These are phyloP conservation scores for Tetradesmus lagerheimii DNA, from an alignment of 139 green algal genomes.

Conservation along the genomic window DNA sequence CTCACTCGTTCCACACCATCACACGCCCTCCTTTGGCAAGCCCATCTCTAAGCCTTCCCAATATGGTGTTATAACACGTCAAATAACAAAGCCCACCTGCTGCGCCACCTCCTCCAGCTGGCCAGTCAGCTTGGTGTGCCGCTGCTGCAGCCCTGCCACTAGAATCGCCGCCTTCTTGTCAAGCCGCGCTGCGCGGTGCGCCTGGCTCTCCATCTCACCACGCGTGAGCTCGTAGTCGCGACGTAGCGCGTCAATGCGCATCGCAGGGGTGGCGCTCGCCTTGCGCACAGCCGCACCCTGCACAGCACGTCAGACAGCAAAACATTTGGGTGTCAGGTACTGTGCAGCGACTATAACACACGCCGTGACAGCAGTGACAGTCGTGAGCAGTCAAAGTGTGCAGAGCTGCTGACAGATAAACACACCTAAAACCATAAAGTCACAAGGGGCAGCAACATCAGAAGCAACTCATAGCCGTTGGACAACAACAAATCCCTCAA, in stretches of 20 bases:
- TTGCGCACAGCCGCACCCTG: conserved; percentile 57
- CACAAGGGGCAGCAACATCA: too few species aligned
- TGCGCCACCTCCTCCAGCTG: conserved; percentile 54
- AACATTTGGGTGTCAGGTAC: too few species aligned
- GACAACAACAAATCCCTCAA: too few species aligned
- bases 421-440: too few species aligned
- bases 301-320: not conserved
- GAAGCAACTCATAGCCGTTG: too few species aligned
- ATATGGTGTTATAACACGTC: not conserved
- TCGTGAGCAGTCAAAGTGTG: not conserved
- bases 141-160: conserved; percentile 57
- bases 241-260: conserved; percentile 68
- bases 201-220: conserved; percentile 84
- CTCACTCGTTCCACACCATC: too few species aligned
- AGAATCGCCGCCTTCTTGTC: conserved; percentile 74
- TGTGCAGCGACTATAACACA: too few species aligned
- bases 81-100: conserved; percentile 24
- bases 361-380: too few species aligned
- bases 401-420: too few species aligned
- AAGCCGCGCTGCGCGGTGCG: conserved; percentile 80
- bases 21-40: not conserved
- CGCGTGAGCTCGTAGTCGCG: conserved; percentile 70
- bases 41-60: too few species aligned
- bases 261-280: conserved; percentile 63
- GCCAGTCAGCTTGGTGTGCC: conserved; percentile 52